A percentile compares a stretch with the other conserved stretches of the same genome.
These are phyloP conservation scores for Botrytis sinoallii DNA, from an alignment of 2,329 filamentous ascomycete species.

Conservation along the genomic window DNA sequence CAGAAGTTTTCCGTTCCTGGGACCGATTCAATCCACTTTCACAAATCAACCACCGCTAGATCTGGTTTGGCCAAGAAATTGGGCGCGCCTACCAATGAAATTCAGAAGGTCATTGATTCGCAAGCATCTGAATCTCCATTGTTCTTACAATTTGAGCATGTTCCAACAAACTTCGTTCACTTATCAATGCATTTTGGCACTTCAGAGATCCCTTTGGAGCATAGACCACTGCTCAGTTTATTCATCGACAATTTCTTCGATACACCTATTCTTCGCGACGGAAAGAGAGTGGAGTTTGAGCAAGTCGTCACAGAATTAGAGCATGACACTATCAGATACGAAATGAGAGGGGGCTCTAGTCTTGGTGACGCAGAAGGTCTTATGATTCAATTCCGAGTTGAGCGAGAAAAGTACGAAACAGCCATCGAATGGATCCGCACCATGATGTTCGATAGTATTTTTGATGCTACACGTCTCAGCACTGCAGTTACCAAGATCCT, in stretches of 20 bases:
- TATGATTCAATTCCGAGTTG: slow-evolving; percentile 77
- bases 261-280: slow-evolving; percentile 75
- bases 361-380: slow-evolving; percentile 80
- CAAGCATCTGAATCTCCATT: slow-evolving; percentile 64
- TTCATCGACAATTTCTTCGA: slow-evolving; percentile 95
- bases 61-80: slow-evolving; percentile 73
- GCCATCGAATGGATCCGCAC: slow-evolving; percentile 81
- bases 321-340: slow-evolving; percentile 83
- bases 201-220: slow-evolving; percentile 69
- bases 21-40: slow-evolving; percentile 92
- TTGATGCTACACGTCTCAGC: slow-evolving; percentile 66
- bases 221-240: slow-evolving; percentile 79
- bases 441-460: slow-evolving; percentile 84
- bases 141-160: slow-evolving; percentile 96
- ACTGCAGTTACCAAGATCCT: slow-evolving; percentile 75
- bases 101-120: slow-evolving; percentile 73
- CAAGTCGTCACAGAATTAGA: slow-evolving; percentile 89
- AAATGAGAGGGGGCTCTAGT: slow-evolving; percentile 62
- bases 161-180: slow-evolving; percentile 88
- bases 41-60: slow-evolving; percentile 79
- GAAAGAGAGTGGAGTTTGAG: slow-evolving; percentile 79
- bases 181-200: slow-evolving; percentile 80
- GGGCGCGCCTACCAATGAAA: slow-evolving; percentile 62
- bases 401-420: slow-evolving; percentile 80
- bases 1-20: slow-evolving; percentile 78